Conservation (phyloP, 2,329 filamentous ascomycete genomes). For the Cercospora sp. region DNA sequence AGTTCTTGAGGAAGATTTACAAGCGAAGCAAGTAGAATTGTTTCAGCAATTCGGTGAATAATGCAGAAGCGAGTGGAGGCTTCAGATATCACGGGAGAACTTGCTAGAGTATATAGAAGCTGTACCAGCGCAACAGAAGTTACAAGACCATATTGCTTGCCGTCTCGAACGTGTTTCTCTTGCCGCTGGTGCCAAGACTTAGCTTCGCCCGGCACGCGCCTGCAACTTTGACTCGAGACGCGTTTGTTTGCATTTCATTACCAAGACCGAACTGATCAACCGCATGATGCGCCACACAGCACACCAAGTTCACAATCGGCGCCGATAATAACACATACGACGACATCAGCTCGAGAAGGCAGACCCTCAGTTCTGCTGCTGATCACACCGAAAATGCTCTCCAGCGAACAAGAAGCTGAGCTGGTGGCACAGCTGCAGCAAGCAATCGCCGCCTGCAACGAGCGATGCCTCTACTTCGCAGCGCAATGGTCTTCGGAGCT, state of each 20-base stretch:
- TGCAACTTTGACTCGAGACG: conserved; percentile 2
- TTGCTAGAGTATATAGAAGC: not conserved
- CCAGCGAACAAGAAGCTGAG: conserved; percentile 53
- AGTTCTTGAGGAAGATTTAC: conserved; percentile 95
- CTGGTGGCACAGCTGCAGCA: conserved; percentile 76
- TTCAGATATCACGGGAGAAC: not conserved
- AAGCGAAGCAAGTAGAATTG: conserved; percentile 81
- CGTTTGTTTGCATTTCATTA: conserved; percentile 7
- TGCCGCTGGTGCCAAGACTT: conserved; percentile 14
- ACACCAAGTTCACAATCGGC: not conserved
- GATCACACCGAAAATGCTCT: conserved; percentile 32
- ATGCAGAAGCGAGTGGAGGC: not conserved
- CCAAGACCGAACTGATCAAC: not conserved
- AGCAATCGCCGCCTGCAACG: conserved; percentile 86
- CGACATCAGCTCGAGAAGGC: not conserved
- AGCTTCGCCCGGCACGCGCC: conserved; percentile 1
- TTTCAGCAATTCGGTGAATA: not conserved
- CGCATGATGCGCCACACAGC: not conserved
- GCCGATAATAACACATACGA: not conserved
- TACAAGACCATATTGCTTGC: not conserved
- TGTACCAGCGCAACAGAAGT: not conserved
- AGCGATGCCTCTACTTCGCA: conserved; percentile 92
- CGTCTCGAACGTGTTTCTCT: not conserved
- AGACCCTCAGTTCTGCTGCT: not conserved
- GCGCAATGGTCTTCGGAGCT: conserved; percentile 98